Conservation (phyloP, 2,329 filamentous ascomycete genomes). For the Trichoderma sp. region DNA sequence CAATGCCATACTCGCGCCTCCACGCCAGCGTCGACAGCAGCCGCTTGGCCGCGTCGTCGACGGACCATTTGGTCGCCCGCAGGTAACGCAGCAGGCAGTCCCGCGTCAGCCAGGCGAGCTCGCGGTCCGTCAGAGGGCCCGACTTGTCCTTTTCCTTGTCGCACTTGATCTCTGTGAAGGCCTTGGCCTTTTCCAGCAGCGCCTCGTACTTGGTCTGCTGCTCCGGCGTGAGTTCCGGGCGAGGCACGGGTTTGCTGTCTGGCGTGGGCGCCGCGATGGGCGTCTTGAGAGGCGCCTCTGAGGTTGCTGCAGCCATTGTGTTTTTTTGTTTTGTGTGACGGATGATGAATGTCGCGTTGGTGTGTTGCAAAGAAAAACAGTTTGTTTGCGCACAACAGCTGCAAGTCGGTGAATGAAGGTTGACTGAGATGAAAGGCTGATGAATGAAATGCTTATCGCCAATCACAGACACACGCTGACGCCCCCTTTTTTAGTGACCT, state of each 20-base stretch:
- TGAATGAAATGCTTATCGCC: not conserved
- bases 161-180: constrained; percentile 63
- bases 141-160: constrained; percentile 58
- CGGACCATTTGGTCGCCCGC: constrained; percentile 87
- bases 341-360: not conserved
- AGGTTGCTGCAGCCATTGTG: not conserved
- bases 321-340: not conserved
- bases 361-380: not conserved
- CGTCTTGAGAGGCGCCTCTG: constrained; percentile 14
- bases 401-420: not conserved
- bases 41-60: constrained; percentile 72
- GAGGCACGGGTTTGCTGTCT: constrained; percentile 54
- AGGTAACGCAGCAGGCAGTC: constrained; percentile 93
- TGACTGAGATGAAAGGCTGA: not conserved
- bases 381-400: not conserved
- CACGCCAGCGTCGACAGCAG: constrained; percentile 77
- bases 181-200: constrained; percentile 66
- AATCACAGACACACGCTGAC: not conserved
- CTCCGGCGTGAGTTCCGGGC: constrained; percentile 65
- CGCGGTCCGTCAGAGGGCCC: constrained; percentile 69
- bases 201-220: constrained; percentile 79
- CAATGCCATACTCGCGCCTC: constrained; percentile 85
- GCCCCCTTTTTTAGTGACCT: not conserved
- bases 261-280: constrained; percentile 45
- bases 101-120: constrained; percentile 85